Conservation (phyloP, 1,284 basidiomycete species). For the Trametes pubescens region DNA sequence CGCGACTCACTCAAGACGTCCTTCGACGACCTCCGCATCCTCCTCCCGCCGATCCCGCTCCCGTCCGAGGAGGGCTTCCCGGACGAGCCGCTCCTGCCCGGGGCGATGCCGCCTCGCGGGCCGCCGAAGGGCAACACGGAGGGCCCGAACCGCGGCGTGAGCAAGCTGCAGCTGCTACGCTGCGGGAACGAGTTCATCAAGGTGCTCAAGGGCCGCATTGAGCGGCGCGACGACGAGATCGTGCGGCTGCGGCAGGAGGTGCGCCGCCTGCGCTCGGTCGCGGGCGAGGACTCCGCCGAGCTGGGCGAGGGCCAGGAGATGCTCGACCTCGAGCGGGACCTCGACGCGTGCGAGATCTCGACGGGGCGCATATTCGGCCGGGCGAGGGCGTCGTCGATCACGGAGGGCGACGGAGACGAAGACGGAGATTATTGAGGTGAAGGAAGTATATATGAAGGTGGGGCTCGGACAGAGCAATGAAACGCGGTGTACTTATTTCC, state of each 20-base stretch:
- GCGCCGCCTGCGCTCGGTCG: slow-evolving; percentile 57
- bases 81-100: slow-evolving; percentile 77
- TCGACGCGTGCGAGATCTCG: slow-evolving; percentile 43
- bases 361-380: slow-evolving; percentile 33
- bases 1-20: slow-evolving; percentile 95
- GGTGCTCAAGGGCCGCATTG: slow-evolving; percentile 73
- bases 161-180: slow-evolving; percentile 89
- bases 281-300: slow-evolving; percentile 37
- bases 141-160: slow-evolving; percentile 94
- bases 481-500: slow-evolving; percentile 3
- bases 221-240: slow-evolving; percentile 87
- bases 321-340: slow-evolving; percentile 44
- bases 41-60: slow-evolving; percentile 89
- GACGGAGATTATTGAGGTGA: slow-evolving; percentile 32
- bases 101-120: slow-evolving; percentile 85
- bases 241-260: slow-evolving; percentile 75
- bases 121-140: slow-evolving; percentile 86
- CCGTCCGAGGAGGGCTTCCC: slow-evolving; percentile 71
- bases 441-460: neutral
- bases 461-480: neutral
- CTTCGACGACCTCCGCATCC: slow-evolving; percentile 90
- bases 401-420: slow-evolving; percentile 44
- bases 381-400: slow-evolving; percentile 24
- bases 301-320: slow-evolving; percentile 37
- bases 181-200: slow-evolving; percentile 72